Evolutionary conservation across 176 grass and related monocot species (phyloP).

Genomic region (Oryza australiensis): DNA sequence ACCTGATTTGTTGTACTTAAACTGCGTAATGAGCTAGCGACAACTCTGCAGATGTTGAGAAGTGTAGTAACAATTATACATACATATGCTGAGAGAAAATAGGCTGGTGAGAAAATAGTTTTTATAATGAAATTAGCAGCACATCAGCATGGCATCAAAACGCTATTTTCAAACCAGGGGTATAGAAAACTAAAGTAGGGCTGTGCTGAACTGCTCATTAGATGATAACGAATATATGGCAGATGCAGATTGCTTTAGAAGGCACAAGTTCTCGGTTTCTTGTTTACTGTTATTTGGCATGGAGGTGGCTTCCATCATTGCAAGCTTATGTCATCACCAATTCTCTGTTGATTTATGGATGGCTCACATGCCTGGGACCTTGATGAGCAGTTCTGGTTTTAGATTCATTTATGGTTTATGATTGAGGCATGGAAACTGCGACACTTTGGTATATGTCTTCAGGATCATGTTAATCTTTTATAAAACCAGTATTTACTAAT

Average conservation of each 20-base stretch:
- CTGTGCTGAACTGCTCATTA: neutral
- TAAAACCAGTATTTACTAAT: slow-evolving; percentile 15
- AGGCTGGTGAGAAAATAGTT: neutral
- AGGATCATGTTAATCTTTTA: slow-evolving; percentile 24
- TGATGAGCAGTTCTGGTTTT: slow-evolving; percentile 16
- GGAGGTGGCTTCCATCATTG: slow-evolving; percentile 27
- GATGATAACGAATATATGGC: neutral
- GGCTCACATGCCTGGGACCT: slow-evolving; percentile 22
- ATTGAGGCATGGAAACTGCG: slow-evolving; percentile 16
- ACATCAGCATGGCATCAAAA: neutral
- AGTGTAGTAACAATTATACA: neutral
- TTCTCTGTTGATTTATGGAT: neutral
- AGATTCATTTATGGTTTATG: slow-evolving; percentile 24
- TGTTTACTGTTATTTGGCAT: slow-evolving; percentile 17
- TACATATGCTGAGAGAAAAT: neutral
- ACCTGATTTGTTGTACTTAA: slow-evolving; percentile 13
- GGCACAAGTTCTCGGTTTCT: neutral
- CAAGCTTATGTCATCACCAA: slow-evolving; percentile 15
- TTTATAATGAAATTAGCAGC: neutral
- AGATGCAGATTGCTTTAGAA: neutral
- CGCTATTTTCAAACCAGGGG: neutral
- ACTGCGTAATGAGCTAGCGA: neutral
- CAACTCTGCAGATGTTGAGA: neutral
- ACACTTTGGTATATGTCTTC: slow-evolving; percentile 18
- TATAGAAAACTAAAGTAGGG: neutral